Evolutionary conservation across 352 stramenopile genomes (phyloP), one percentile per base, ranked within the genome.

Genomic region (Pythium oligandrum): DNA sequence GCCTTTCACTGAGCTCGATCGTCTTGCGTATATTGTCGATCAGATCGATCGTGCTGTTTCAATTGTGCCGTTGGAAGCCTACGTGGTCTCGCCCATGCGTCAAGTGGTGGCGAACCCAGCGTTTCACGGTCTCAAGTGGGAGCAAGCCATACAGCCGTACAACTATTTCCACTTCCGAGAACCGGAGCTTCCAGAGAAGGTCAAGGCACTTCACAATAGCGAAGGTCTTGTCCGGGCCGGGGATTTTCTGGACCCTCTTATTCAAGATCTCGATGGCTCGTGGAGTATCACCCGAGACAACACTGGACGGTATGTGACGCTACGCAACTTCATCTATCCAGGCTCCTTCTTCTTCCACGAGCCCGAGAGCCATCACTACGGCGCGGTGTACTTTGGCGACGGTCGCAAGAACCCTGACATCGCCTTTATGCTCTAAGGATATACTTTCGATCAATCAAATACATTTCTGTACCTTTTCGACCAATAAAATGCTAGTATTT

Each of bases 151-250:
- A 11, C 76, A 87, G 55, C 65, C 89, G 35, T 74, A 73, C 67
- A 90, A 80, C 61, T 92, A 87, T 63, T 88, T 87, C 54, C 82
- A 92, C 61, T 85, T 90, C 30, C 74, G 78, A 10, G 65, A 78
- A 38, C 75, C 82, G 3, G 78, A 88, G 32, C 44, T 83, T n/a
- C 73, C 75, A 1, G 78, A 89, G 44, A 70, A 73, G 6, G 65
- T 70, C 1, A 78, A 77, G 39, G 72, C 75, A n/a, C 70, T 88
- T 9, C 61, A 75, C 47, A 74, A 68, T 12, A 62, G 56, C 26
- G 72, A 84, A 12, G 78, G 76, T 1, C 63, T 92, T 36, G 73
- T 92, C 45, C 79, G 80, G 37, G 65, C 80, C 6, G 66, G 71
- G 3, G 77, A 89, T 40, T 86, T 90, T 63, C 66, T 88, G 45